Percentiles rank a stretch among this genome's conserved stretches.
These are phyloP conservation scores for Diaporthe sp. DNA, from an alignment of 2,329 filamentous ascomycete species.

Conservation along the genomic window DNA sequence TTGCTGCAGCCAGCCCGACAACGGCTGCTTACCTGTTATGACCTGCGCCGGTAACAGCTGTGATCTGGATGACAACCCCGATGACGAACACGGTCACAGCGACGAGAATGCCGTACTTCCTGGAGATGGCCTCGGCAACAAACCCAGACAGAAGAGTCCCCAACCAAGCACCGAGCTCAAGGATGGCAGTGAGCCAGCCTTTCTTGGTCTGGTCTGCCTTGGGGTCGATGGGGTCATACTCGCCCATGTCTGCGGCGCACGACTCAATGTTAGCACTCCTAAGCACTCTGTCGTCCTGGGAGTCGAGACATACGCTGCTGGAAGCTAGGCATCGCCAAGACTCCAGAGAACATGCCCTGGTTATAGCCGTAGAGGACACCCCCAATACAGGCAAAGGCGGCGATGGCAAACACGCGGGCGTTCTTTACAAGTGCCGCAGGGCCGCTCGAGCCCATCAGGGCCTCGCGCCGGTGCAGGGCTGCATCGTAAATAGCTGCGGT, in stretches of 20 bases:
- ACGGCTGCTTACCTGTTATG: slow-evolving; percentile 47
- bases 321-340: slow-evolving; percentile 71
- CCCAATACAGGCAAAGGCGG: slow-evolving; percentile 74
- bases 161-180: slow-evolving; percentile 84
- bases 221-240: slow-evolving; percentile 61
- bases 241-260: slow-evolving; percentile 63
- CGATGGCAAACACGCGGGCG: slow-evolving; percentile 71
- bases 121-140: slow-evolving; percentile 77
- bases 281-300: background rate
- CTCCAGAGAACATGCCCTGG: slow-evolving; percentile 82
- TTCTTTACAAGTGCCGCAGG: slow-evolving; percentile 70
- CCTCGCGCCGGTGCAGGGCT: slow-evolving; percentile 65
- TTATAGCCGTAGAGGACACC: slow-evolving; percentile 79
- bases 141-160: slow-evolving; percentile 79
- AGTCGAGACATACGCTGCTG: slow-evolving; percentile 58
- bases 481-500: slow-evolving; percentile 62
- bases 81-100: slow-evolving; percentile 77
- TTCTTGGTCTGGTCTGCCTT: slow-evolving; percentile 66
- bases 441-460: slow-evolving; percentile 67
- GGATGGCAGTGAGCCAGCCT: slow-evolving; percentile 75
- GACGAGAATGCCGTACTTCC: slow-evolving; percentile 79
- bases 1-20: too few relatives aligned
- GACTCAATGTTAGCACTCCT: background rate
- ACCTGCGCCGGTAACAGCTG: slow-evolving; percentile 68
- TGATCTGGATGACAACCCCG: slow-evolving; percentile 78